These are phyloP conservation scores for Iberis pinnata DNA, from an alignment of 345 rosid species.

Conservation along the genomic window DNA sequence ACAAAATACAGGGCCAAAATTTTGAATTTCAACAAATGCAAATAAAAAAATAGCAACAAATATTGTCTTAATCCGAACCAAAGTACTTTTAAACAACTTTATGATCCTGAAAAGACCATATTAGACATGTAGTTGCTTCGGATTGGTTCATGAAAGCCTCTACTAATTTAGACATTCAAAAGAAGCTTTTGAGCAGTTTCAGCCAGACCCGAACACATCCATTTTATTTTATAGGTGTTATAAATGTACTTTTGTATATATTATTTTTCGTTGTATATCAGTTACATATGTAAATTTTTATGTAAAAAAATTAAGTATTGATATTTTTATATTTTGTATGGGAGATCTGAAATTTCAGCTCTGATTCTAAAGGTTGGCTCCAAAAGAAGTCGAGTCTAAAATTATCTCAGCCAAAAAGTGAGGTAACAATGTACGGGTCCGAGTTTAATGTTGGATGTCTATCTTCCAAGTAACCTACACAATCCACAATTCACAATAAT, in stretches of 20 bases:
- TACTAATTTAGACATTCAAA: constrained; percentile 46
- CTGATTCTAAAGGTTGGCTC: constrained; percentile 77
- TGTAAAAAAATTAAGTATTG: too few species aligned
- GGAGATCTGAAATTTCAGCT: too few species aligned
- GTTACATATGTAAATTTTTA: too few species aligned
- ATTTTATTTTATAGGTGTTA: too few species aligned
- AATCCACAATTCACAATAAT: constrained; percentile 7
- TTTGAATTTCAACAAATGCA: constrained; percentile 6
- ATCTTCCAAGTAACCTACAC: constrained; percentile 83
- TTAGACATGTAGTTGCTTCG: not conserved
- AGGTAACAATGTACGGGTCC: constrained; percentile 79
- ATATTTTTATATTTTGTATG: too few species aligned
- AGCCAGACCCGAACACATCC: too few species aligned
- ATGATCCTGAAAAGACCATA: constrained; percentile 12
- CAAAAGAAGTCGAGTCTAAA: constrained; percentile 63
- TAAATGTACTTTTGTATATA: too few species aligned
- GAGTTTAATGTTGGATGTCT: constrained; percentile 89
- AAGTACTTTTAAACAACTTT: not conserved
- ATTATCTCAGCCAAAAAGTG: constrained; percentile 64
- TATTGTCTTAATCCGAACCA: constrained; percentile 14
- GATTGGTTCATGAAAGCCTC: constrained; percentile 6
- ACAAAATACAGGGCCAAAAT: too few species aligned
- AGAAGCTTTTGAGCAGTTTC: constrained; percentile 79
- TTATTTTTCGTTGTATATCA: too few species aligned
- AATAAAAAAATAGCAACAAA: constrained; percentile 12